Evolutionary conservation across 1,284 basidiomycete species (phyloP), one percentile per base, ranked within the genome.

Genomic region (Ustilago crameri): DNA sequence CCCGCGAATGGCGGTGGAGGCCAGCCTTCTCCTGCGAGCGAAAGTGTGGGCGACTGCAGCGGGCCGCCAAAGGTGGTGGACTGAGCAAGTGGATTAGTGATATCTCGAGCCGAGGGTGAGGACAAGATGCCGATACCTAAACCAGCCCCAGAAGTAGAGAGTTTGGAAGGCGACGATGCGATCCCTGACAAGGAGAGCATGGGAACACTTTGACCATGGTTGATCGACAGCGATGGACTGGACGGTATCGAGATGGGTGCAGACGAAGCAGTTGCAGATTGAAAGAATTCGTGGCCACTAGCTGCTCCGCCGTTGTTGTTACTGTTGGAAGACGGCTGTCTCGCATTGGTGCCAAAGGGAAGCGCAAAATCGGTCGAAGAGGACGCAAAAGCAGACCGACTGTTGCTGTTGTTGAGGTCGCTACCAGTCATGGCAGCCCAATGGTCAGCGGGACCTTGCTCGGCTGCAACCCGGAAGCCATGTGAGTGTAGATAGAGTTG

Each of bases 331-430:
- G 5, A 12, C 7, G 49, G 17, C 9, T 40, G 23, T 7, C 42
- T 22, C n/a, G 49, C 10, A 5, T 27, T 40, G 40, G 24, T 26
- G 57, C 60, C 57, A 18, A 62, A 59, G 9, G 65, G 61, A 1
- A 74, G 66, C 9, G 61, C 65, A 65, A 74, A 74, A 55, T 74
- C 70, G 48, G 70, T 40, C 3, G 59, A 67, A 38, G 65, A 68
- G 17, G 70, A 68, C 3, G 57, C 47, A 27, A 73, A 73, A 14
- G 57, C 45, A 3, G 57, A 46, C 18, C 64, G 42, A 18, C 43
- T 37, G n/a, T 53, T 42, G 30, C 34, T 40, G 24, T 15, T 40
- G 26, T 26, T 38, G 17, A 3, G 48, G 26, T 45, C 37, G 22
- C 40, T 45, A 27, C 32, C 43, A 20, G 52, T 49, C 64, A 67